Evolutionary conservation across 2,329 filamentous ascomycete genomes (phyloP).

Genomic region (Sodiomyces alkalinus): DNA sequence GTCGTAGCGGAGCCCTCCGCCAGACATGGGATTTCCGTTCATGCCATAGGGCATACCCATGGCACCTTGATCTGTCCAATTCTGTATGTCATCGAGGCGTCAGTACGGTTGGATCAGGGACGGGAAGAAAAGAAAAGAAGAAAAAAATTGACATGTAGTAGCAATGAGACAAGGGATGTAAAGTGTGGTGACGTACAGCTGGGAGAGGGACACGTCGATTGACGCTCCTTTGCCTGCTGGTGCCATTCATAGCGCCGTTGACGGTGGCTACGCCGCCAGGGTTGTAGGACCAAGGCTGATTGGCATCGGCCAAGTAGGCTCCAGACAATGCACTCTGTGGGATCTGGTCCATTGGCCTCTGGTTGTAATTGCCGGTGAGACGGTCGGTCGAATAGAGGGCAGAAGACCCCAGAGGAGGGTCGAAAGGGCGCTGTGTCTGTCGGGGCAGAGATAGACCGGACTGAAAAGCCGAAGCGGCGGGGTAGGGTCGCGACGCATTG

Average conservation of each 20-base stretch:
- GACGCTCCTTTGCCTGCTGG: constrained; percentile 38
- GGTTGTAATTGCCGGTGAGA: constrained; percentile 41
- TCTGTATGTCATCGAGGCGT: no score
- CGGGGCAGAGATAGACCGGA: constrained; percentile 25
- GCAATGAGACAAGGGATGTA: no score
- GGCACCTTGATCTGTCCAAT: constrained; percentile 32
- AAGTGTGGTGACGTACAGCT: constrained; percentile 55
- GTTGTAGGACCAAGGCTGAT: constrained; percentile 65
- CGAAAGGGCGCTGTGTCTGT: constrained; percentile 59
- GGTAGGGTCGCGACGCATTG: constrained; percentile 30
- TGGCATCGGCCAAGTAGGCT: constrained; percentile 46
- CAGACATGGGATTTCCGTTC: constrained; percentile 20
- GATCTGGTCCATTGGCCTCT: constrained; percentile 41
- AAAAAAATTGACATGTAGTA: background rate
- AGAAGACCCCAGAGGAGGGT: constrained; percentile 47
- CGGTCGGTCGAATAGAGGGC: constrained; percentile 59
- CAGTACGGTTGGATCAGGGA: no score
- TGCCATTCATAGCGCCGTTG: constrained; percentile 49
- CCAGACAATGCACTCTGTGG: constrained; percentile 22
- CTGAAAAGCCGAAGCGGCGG: constrained; percentile 29
- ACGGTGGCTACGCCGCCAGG: constrained; percentile 50
- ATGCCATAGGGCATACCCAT: constrained; percentile 25
- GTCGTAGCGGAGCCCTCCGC: constrained; percentile 24
- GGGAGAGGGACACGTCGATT: constrained; percentile 50
- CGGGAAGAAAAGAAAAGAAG: background rate